These are phyloP conservation scores for Phialophora chinensis DNA, from an alignment of 2,329 filamentous ascomycete species.

Conservation along the genomic window DNA sequence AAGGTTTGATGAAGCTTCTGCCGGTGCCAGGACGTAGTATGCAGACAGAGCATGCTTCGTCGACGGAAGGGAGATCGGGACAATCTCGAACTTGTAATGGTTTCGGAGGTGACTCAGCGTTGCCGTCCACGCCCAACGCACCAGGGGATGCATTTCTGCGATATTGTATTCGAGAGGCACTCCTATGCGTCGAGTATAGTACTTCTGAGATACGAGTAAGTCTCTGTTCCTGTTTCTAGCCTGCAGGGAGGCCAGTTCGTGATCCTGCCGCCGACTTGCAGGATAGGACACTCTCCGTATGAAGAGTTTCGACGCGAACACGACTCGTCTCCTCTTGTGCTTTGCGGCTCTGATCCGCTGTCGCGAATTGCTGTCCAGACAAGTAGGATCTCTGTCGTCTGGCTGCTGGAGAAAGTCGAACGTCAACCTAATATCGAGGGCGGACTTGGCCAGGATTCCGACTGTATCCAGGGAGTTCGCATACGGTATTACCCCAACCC, in stretches of 20 bases:
- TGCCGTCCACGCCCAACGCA: constrained; percentile 72
- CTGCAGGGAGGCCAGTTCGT: background rate
- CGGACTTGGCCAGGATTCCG: constrained; percentile 69
- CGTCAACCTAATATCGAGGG: constrained; percentile 59
- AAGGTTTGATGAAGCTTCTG: constrained; percentile 93
- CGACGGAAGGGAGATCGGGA: constrained; percentile 78
- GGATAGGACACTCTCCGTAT: constrained; percentile 2
- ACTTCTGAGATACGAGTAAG: constrained; percentile 15
- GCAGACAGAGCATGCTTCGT: constrained; percentile 86
- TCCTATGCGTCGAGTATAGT: constrained; percentile 57
- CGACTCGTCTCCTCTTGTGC: constrained; percentile 15
- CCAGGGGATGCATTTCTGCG: constrained; percentile 71
- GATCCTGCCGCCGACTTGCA: background rate
- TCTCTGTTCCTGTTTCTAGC: constrained; percentile 9
- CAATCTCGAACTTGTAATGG: constrained; percentile 70
- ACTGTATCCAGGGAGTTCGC: constrained; percentile 93
- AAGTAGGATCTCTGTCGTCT: constrained; percentile 78
- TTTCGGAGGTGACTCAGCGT: constrained; percentile 65
- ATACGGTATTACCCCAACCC: constrained; percentile 87
- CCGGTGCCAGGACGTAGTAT: constrained; percentile 94
- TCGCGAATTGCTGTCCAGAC: constrained; percentile 64
- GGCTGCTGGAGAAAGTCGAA: constrained; percentile 55
- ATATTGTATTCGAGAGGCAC: constrained; percentile 84
- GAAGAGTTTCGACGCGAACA: constrained; percentile 18
- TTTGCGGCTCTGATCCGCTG: constrained; percentile 29